These are phyloP conservation scores for Sporothrix inflata DNA, from an alignment of 2,329 filamentous ascomycete species.

Conservation along the genomic window DNA sequence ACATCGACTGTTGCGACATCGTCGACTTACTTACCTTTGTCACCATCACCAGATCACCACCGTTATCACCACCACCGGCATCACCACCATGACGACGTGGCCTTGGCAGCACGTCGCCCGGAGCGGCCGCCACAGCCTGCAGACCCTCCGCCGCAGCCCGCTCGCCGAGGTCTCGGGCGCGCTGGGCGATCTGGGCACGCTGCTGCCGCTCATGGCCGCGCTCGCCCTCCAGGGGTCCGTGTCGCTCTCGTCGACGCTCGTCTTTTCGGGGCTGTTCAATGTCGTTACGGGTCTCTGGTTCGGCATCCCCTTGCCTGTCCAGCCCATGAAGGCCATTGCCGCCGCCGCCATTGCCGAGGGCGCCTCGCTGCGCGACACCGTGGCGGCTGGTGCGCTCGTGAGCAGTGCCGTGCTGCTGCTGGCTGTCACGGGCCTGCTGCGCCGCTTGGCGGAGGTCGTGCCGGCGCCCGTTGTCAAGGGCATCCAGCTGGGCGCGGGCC, in stretches of 20 bases:
- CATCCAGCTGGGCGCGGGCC: constrained; percentile 89
- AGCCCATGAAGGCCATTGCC: constrained; percentile 88
- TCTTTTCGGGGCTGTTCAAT: constrained; percentile 89
- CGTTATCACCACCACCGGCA: not conserved
- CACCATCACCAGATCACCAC: not conserved
- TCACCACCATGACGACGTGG: not conserved
- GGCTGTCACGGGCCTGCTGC: constrained; percentile 77
- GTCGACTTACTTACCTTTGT: no score
- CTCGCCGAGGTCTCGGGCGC: constrained; percentile 82
- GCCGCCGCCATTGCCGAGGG: constrained; percentile 78
- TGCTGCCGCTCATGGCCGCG: constrained; percentile 86
- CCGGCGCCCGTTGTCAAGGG: constrained; percentile 90
- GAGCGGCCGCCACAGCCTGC: constrained; percentile 53
- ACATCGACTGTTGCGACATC: no score
- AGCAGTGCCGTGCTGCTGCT: constrained; percentile 73
- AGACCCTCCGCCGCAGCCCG: constrained; percentile 52
- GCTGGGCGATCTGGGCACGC: constrained; percentile 83
- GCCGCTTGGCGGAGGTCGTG: constrained; percentile 71
- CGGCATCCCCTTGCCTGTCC: constrained; percentile 86
- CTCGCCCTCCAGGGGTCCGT: constrained; percentile 78
- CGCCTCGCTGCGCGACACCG: constrained; percentile 69
- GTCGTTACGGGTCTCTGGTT: constrained; percentile 80
- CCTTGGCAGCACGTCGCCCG: constrained; percentile 37
- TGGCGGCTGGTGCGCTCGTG: constrained; percentile 84
- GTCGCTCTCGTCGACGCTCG: constrained; percentile 78